These are phyloP conservation scores for Aegilops speltoides DNA, from an alignment of 176 grass and related monocot genomes.

Conservation along the genomic window DNA sequence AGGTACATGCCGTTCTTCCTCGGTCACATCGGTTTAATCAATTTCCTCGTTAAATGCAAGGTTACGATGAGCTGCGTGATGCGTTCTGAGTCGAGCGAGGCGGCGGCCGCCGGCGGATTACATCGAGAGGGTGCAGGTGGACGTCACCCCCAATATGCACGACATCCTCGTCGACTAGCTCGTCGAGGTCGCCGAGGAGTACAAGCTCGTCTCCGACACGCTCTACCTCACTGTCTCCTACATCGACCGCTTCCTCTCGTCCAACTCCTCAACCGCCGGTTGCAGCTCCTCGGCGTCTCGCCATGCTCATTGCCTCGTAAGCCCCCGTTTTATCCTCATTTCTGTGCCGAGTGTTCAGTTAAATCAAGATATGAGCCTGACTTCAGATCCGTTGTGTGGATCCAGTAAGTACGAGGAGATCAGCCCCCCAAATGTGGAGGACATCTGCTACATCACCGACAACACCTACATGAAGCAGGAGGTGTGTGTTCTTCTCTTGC, in stretches of 20 bases:
- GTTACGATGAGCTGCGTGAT: no score
- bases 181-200: slow-evolving; percentile 72
- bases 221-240: slow-evolving; percentile 68
- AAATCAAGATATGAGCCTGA: neutral
- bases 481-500: slow-evolving; percentile 20
- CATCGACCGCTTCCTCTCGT: slow-evolving; percentile 62
- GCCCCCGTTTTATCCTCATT: neutral
- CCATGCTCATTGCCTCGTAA: slow-evolving; percentile 80
- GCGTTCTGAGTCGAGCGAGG: no score
- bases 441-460: slow-evolving; percentile 71
- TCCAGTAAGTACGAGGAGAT: slow-evolving; percentile 75
- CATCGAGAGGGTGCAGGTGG: slow-evolving; percentile 50
- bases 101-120: slow-evolving; percentile 51
- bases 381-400: neutral
- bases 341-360: neutral
- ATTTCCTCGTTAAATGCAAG: no score
- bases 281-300: slow-evolving; percentile 71
- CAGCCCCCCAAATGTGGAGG: slow-evolving; percentile 63
- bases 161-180: slow-evolving; percentile 82
- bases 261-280: slow-evolving; percentile 28
- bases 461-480: slow-evolving; percentile 66
- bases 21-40: no score
- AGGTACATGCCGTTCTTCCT: no score
- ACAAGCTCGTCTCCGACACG: slow-evolving; percentile 64
- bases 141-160: slow-evolving; percentile 59